These are phyloP conservation scores for Acanthamoeba castellanii DNA, from an alignment of 208 protist genomes.

Conservation along the genomic window DNA sequence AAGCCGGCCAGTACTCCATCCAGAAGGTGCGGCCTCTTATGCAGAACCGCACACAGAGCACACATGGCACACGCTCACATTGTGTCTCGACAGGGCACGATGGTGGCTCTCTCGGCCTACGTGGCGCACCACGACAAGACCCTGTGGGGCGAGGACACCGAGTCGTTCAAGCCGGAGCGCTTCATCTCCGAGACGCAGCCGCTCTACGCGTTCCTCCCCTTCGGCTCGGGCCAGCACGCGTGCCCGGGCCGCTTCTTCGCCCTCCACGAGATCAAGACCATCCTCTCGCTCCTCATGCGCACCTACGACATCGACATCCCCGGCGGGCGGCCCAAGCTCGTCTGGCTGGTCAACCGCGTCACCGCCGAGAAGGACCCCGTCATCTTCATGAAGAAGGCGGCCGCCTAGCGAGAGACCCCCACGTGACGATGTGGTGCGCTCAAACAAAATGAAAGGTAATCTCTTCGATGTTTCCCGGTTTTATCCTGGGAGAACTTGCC, in stretches of 20 bases:
- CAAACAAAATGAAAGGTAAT: too few species aligned
- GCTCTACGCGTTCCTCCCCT: constrained; percentile 39
- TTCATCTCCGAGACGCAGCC: constrained; percentile 59
- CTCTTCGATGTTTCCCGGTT: too few species aligned
- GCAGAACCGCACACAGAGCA: too few species aligned
- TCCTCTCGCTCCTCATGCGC: not conserved
- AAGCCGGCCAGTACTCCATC: constrained; percentile 19
- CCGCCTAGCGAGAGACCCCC: not conserved
- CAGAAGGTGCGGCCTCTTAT: not conserved
- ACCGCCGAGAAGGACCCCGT: constrained; percentile 2
- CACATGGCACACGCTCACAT: not conserved
- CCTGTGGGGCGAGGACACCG: constrained; percentile 22
- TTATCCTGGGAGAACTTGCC: too few species aligned
- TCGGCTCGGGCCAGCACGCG: constrained; percentile 26
- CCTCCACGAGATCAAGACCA: constrained; percentile 61
- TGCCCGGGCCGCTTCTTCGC: constrained; percentile 60
- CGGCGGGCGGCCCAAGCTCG: not conserved
- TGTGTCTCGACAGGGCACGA: not conserved
- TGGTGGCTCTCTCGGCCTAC: constrained; percentile 25
- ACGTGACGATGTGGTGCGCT: too few species aligned
- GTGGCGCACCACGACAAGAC: constrained; percentile 12
- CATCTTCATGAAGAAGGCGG: constrained; percentile 28
- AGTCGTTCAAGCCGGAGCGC: constrained; percentile 11
- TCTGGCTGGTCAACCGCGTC: not conserved
- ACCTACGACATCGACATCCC: constrained; percentile 49